Evolutionary conservation across 2,329 filamentous ascomycete species (phyloP).

Genomic region (Verticillium alfalfae): DNA sequence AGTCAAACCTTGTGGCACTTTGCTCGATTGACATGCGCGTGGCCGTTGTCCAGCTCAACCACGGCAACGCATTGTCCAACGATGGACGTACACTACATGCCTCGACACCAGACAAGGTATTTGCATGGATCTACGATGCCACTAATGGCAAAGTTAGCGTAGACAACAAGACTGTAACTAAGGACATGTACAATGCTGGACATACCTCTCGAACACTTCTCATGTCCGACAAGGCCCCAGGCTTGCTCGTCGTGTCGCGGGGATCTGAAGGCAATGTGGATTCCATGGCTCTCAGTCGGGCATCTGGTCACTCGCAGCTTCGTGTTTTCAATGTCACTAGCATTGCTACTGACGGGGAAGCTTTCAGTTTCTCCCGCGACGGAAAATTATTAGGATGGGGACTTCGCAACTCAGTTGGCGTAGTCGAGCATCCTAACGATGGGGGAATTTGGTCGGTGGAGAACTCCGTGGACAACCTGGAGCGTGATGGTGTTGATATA

Average conservation of each 20-base stretch:
- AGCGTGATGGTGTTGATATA: slow-evolving; percentile 48
- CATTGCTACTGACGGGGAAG: neutral
- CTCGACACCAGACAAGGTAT: slow-evolving; percentile 47
- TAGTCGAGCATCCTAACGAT: slow-evolving; percentile 50
- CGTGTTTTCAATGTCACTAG: slow-evolving; percentile 36
- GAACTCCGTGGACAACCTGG: slow-evolving; percentile 59
- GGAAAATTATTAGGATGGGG: slow-evolving; percentile 54
- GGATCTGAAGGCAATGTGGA: slow-evolving; percentile 58
- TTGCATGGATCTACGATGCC: slow-evolving; percentile 56
- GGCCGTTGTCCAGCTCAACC: slow-evolving; percentile 32
- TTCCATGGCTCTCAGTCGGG: slow-evolving; percentile 35
- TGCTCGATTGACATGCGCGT: no score
- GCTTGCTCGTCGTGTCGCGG: slow-evolving; percentile 54
- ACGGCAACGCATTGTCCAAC: slow-evolving; percentile 32
- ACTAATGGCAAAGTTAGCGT: slow-evolving; percentile 33
- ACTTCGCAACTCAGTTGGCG: slow-evolving; percentile 62
- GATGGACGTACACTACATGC: slow-evolving; percentile 39
- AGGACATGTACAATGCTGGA: slow-evolving; percentile 48
- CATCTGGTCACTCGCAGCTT: slow-evolving; percentile 54
- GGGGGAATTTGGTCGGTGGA: slow-evolving; percentile 54
- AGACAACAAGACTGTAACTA: slow-evolving; percentile 41
- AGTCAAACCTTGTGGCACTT: no score
- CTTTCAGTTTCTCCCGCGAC: slow-evolving; percentile 36
- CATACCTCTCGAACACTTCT: slow-evolving; percentile 60
- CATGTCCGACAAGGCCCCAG: slow-evolving; percentile 42